These are phyloP conservation scores for Umbelopsis ramanniana DNA, from an alignment of 192 early-diverging fungal genomes.

Conservation along the genomic window DNA sequence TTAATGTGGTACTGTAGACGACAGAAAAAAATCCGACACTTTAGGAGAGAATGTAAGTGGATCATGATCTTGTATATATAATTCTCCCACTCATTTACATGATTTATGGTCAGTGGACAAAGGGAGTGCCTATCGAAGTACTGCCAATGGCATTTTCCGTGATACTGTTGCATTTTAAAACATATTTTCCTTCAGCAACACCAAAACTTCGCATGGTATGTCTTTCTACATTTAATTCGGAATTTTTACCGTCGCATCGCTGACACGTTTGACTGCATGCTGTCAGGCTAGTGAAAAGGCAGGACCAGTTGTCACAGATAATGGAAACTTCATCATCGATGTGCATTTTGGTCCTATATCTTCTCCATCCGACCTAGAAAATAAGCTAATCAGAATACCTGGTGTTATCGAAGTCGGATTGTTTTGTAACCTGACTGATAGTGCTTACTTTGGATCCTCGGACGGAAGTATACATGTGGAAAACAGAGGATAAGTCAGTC, in stretches of 20 bases:
- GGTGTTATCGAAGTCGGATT: conserved; percentile 18
- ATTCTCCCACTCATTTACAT: not conserved
- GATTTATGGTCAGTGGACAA: conserved; percentile 66
- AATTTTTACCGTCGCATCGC: too few relatives aligned
- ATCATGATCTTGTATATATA: not conserved
- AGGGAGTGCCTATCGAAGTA: conserved; percentile 92
- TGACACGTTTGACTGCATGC: too few relatives aligned
- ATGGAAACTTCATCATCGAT: conserved; percentile 92
- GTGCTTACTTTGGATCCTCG: not conserved
- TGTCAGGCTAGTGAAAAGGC: conserved; percentile 71
- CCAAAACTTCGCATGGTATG: conserved; percentile 76
- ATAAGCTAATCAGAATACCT: not conserved
- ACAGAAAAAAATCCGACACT: conserved; percentile 76
- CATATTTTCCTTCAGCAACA: conserved; percentile 41
- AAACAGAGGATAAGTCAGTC: not conserved
- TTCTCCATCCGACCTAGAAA: not conserved
- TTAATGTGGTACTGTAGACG: conserved; percentile 50
- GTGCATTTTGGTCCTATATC: conserved; percentile 77
- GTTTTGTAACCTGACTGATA: conserved; percentile 11
- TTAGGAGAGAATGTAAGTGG: conserved; percentile 70
- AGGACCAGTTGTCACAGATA: conserved; percentile 93
- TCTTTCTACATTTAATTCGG: not conserved
- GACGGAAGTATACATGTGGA: not conserved
- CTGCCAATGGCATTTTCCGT: conserved; percentile 84
- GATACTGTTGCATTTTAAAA: conserved; percentile 48